Base-by-base conservation (phyloP, 192 early-diverging fungal species). In the Radiomyces spectabilis region DNA sequence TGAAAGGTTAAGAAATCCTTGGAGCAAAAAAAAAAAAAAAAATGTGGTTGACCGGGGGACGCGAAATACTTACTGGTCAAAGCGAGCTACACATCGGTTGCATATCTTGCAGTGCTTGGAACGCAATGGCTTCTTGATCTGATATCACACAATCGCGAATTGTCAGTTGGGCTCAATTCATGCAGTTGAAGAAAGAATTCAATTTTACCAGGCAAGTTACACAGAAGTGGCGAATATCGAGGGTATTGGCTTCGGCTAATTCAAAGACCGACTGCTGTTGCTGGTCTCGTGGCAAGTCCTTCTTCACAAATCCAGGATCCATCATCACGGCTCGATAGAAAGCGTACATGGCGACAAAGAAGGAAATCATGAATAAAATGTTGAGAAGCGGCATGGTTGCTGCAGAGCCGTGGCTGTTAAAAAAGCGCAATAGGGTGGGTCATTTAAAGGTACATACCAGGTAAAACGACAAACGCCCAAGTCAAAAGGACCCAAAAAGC, bases 41-140 rank as follows among this genome's bases (percentile, higher is more conserved):
- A 25, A 47, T 6, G 13, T n/a, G n/a, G n/a, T n/a, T n/a, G n/a
- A n/a, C n/a, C n/a, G n/a, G n/a, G n/a, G n/a, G n/a, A n/a, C n/a
- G n/a, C n/a, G n/a, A n/a, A n/a, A n/a, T 26, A 56, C 68, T 65
- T 80, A 85, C 78, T 96, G 92, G 62, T 97, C 94, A 73, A 97
- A 96, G 33, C 81, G 79, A 19, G 91, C 84, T 2, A 98, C 93
- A 66, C 96, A 98, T 47, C 91, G 80, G 65, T 95, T 80, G 59
- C 94, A 96, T 43, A 87, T 73, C 57, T 85, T 86, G 68, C 96
- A 98, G 60, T 98, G 96, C 68, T 97, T 97, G 10, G 89, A 91
- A 12, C 96, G 72, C 46, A 98, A 44, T 2, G 96, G 96, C 31
- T 88, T 87, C 21, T 72, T 75, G 45, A 86, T 85, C 77, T 86